These are phyloP conservation scores for Microstegium vimineum DNA, from an alignment of 176 grass and related monocot species.

Conservation along the genomic window DNA sequence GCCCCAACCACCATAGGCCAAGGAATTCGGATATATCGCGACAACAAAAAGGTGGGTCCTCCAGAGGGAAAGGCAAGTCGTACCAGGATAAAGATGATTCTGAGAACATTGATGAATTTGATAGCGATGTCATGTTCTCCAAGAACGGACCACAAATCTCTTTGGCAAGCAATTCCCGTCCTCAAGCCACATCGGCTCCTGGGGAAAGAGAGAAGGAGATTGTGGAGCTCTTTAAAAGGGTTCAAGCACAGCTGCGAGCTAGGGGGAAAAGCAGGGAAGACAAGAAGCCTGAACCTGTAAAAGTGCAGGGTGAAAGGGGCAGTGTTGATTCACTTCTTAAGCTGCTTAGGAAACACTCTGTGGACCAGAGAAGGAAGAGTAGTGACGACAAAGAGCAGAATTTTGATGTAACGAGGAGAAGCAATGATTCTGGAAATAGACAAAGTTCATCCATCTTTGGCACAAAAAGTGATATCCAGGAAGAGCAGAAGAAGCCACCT, in stretches of 20 bases:
- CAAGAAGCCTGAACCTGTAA: constrained; percentile 64
- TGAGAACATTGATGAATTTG: constrained; percentile 57
- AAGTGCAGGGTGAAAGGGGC: constrained; percentile 55
- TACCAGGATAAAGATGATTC: constrained; percentile 55
- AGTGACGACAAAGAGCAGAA: constrained; percentile 34
- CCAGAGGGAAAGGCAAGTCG: constrained; percentile 39
- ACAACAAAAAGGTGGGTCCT: constrained; percentile 20
- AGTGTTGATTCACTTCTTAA: constrained; percentile 66
- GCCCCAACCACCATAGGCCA: constrained; percentile 44
- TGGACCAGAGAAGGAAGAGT: constrained; percentile 47
- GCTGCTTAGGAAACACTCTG: constrained; percentile 59
- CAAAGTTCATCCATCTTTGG: constrained; percentile 31
- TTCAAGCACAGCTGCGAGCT: constrained; percentile 57
- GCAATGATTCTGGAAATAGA: constrained; percentile 44
- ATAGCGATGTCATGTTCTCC: constrained; percentile 47
- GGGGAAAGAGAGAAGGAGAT: constrained; percentile 71
- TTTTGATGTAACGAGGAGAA: constrained; percentile 37
- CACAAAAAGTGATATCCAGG: constrained; percentile 25
- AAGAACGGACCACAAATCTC: constrained; percentile 66
- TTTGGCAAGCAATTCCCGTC: constrained; percentile 34
- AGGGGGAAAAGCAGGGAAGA: constrained; percentile 41
- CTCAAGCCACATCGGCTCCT: constrained; percentile 41
- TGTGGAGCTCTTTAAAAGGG: constrained; percentile 73
- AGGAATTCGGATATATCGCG: constrained; percentile 21
- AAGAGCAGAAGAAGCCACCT: constrained; percentile 30